Evolutionary conservation across 1,139 yeast genomes (phyloP).

Genomic region (Scheffersomyces lignicola): DNA sequence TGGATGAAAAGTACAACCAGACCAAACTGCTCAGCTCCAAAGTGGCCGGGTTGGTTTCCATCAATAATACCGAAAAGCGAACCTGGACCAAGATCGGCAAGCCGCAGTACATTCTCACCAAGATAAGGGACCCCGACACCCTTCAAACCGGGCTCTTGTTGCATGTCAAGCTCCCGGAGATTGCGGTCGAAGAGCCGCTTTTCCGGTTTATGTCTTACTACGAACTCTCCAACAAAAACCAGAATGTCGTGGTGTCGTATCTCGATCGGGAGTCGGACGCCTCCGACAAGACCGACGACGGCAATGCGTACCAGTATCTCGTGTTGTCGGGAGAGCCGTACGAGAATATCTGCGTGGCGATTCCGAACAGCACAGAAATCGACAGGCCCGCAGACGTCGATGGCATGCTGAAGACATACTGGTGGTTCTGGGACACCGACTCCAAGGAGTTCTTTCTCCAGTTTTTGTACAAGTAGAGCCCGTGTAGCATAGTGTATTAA

Average conservation of each 20-base stretch:
- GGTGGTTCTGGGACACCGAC: conserved; percentile 75
- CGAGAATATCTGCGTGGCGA: conserved; percentile 68
- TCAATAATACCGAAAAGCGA: conserved; percentile 43
- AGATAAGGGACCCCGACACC: conserved; percentile 61
- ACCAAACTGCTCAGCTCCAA: conserved; percentile 14
- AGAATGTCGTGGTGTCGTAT: conserved; percentile 25
- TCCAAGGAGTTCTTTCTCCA: conserved; percentile 70
- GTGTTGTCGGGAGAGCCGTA: conserved; percentile 85
- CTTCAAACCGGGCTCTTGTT: conserved; percentile 62
- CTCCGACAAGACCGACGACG: conserved; percentile 32
- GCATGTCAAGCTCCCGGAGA: conserved; percentile 55
- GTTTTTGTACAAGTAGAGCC: conserved; percentile 51
- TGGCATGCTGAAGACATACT: conserved; percentile 44
- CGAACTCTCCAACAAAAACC: conserved; percentile 56
- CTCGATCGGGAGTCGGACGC: conserved; percentile 18
- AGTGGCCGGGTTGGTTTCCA: conserved; percentile 16
- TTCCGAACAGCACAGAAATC: conserved; percentile 58
- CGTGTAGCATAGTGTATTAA: no score
- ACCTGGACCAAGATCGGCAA: conserved; percentile 64
- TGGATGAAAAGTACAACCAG: conserved; percentile 36
- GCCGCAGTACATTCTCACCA: conserved; percentile 67
- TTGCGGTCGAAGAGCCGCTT: conserved; percentile 52
- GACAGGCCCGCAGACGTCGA: conserved; percentile 41
- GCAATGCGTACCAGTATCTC: conserved; percentile 54
- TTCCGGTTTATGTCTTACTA: conserved; percentile 74